phyloP scores from a whole-genome alignment of 768 basidiomycete species.

The Amanita pseudoporphyria region DNA sequence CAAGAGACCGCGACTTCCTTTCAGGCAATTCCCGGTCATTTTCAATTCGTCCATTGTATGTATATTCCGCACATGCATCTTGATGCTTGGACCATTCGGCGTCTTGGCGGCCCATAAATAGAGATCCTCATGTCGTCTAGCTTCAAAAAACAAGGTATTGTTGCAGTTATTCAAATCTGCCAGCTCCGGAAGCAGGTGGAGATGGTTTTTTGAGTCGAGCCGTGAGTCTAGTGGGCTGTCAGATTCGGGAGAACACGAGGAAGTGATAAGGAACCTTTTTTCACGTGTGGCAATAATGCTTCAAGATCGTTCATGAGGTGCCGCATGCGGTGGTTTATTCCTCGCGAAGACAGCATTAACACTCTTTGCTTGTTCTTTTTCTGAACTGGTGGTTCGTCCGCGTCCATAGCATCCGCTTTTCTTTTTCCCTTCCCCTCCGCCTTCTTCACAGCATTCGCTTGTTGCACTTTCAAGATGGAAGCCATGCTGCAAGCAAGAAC shows the following conservation, averaged over 20 bases:
- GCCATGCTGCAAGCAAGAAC: constrained; percentile 37
- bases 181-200: constrained; percentile 88
- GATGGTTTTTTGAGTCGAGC: constrained; percentile 92
- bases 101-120: constrained; percentile 97
- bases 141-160: constrained; percentile 96
- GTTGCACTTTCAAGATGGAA: constrained; percentile 53
- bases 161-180: constrained; percentile 98
- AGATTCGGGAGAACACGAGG: neutral
- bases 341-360: constrained; percentile 84
- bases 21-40: constrained; percentile 98
- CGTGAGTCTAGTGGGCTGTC: constrained; percentile 67
- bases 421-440: constrained; percentile 54
- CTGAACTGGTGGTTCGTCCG: constrained; percentile 34
- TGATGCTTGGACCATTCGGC: constrained; percentile 95
- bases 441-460: constrained; percentile 44
- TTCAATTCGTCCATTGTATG: constrained; percentile 99
- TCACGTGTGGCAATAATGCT: constrained; percentile 83
- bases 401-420: constrained; percentile 51
- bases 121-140: constrained; percentile 88
- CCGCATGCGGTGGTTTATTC: constrained; percentile 92
- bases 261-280: constrained; percentile 64
- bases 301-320: constrained; percentile 96
- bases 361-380: constrained; percentile 95
- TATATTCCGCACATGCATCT: constrained; percentile 95
- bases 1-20: constrained; percentile 86